Evolutionary conservation across 257 asterid genomes (phyloP), one percentile per base, ranked within the genome.

Genomic region (Ligustrum vulgare): DNA sequence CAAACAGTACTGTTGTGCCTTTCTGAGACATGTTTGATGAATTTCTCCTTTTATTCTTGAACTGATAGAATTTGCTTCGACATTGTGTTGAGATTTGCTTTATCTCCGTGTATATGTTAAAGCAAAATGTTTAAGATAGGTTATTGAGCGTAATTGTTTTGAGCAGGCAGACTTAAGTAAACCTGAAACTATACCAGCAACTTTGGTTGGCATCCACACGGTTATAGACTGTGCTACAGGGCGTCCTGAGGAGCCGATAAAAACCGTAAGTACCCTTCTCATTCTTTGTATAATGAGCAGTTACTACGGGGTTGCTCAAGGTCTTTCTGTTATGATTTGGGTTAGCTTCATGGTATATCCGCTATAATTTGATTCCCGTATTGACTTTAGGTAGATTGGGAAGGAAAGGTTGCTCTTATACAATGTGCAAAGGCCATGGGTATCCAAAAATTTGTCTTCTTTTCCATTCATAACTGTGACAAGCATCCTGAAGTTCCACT

Each of bases 401-500:
- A 94, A 91, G 99, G 99, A 79, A 95, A 93, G 82, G 94, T 91
- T 87, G 98, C 98, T 71, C 98, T 95, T 72, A 92, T 95, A 82
- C 98, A 94, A 84, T 92, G 98, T 83, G 98, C 98, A 62, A 92
- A 91, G 89, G 98, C 97, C 54, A 94, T 91, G 97, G 97, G 98
- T 66, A 87, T 95, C 71, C 97, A 93, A 72, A 92, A 92, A 45
- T 95, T 73, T 72, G 85, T 95, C 79, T 95, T 95, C 89, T 95
- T 80, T 79, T 95, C 99, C 70, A 95, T 95, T 72, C 99, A 95
- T 85, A 95, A 95, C 80, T 95, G 99, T 69, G 99, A 95, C 82
- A 95, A 89, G 88, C 98, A 95, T 83, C 99, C 98, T 8, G 98
- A 95, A 83, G 99, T 95, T 72, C 99, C 99, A 41, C 87, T 95